A percentile compares a stretch with the other conserved stretches of the same genome.
phyloP scores from a whole-genome alignment of 2,329 filamentous ascomycete species.

The Colletotrichum cordylinicola region DNA sequence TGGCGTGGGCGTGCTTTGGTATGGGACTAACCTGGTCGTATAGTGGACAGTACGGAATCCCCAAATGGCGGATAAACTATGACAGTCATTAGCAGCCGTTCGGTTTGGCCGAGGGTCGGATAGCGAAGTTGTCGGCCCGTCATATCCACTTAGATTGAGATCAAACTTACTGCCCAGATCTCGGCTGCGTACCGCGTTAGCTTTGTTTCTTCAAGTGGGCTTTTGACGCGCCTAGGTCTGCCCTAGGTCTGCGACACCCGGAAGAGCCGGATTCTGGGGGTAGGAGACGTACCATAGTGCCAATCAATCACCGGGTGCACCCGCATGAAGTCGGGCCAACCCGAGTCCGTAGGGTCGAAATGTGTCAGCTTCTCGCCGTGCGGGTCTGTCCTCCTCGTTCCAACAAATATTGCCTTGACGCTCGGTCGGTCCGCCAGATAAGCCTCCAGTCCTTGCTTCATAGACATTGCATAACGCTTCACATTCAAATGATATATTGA shows the following conservation, averaged over 20 bases:
- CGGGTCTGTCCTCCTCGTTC: constrained; percentile 89
- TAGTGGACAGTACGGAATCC: constrained; percentile 82
- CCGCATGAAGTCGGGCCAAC: constrained; percentile 92
- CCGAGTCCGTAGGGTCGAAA: constrained; percentile 87
- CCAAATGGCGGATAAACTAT: constrained; percentile 80
- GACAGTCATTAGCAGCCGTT: neutral
- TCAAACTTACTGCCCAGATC: constrained; percentile 81
- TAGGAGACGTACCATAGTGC: constrained; percentile 69
- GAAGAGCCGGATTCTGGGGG: neutral
- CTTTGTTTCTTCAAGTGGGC: neutral
- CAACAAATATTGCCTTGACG: constrained; percentile 84
- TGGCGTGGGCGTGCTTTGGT: rapidly evolving
- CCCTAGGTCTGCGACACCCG: neutral
- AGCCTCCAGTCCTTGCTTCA: constrained; percentile 80
- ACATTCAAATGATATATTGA: constrained; percentile 77
- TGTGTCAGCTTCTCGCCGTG: constrained; percentile 80
- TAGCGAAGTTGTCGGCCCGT: neutral
- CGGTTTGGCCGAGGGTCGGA: neutral
- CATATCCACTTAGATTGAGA: neutral
- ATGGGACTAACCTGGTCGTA: constrained; percentile 66
- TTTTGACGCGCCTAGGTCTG: neutral
- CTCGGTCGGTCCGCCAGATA: constrained; percentile 71
- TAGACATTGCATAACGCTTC: constrained; percentile 75
- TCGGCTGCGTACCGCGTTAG: constrained; percentile 54
- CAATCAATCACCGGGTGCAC: constrained; percentile 97